Evolutionary conservation across 352 stramenopile species (phyloP).

Genomic region (Phytophthora ohioensis): DNA sequence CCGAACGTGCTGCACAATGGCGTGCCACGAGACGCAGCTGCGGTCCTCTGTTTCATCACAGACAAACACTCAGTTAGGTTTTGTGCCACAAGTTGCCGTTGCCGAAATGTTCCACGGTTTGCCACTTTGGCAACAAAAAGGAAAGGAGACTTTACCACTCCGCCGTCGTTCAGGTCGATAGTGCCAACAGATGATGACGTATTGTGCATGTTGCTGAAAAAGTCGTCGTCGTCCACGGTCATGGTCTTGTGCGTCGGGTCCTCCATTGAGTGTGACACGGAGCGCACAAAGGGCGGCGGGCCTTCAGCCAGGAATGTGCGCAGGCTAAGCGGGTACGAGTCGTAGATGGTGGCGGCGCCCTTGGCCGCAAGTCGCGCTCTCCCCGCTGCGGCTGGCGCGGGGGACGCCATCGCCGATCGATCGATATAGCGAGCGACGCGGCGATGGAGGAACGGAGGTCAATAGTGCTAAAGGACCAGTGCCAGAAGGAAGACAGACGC

Average conservation of each 20-base stretch:
- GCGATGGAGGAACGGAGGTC: constrained; percentile 1
- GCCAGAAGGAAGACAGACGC: constrained; percentile 38
- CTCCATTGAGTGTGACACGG: constrained; percentile 33
- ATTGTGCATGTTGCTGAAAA: constrained; percentile 39
- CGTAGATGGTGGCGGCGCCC: constrained; percentile 62
- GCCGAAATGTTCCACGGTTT: constrained; percentile 13
- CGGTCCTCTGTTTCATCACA: constrained; percentile 18
- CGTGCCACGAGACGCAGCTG: constrained; percentile 19
- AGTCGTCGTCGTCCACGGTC: constrained; percentile 39
- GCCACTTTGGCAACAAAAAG: constrained; percentile 17
- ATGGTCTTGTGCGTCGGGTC: constrained; percentile 28
- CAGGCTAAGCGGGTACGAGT: constrained; percentile 70
- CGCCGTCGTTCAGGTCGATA: constrained; percentile 30
- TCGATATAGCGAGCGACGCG: constrained; percentile 9
- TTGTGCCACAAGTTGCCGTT: background rate
- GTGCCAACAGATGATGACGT: constrained; percentile 35
- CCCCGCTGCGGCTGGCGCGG: constrained; percentile 5
- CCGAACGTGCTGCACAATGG: constrained; percentile 64
- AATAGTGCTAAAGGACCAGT: constrained; percentile 33
- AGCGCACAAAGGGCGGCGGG: constrained; percentile 41
- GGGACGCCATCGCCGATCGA: constrained; percentile 33
- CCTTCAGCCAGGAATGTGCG: constrained; percentile 35
- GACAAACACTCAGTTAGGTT: constrained; percentile 9
- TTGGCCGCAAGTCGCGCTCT: constrained; percentile 25
- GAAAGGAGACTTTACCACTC: constrained; percentile 15